Evolutionary conservation across 306 rosid species (phyloP), one percentile per base, ranked within the genome.

Genomic region (Glycine latifolia): DNA sequence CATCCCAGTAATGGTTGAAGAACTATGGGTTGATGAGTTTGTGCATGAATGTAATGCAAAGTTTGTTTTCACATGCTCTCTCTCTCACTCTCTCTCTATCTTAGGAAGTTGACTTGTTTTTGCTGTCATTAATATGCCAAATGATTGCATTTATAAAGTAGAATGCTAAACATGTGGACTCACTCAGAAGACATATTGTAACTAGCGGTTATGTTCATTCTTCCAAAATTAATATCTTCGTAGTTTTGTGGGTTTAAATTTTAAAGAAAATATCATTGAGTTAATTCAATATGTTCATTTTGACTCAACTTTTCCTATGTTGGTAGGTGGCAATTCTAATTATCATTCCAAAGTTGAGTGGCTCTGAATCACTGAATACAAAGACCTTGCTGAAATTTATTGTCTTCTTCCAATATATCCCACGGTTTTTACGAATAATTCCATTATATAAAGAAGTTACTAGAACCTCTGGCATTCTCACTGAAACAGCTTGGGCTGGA

Each of bases 401-500:
- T 69, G 97, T 95, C 60, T 67, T 86, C 78, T 94, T 91, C 89
- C 98, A 94, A 81, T 92, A 92, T 67, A 54, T 94, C 76, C 98
- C 98, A 53, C 89, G 98, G 73, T 62, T 91, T 80, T 83, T 94
- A 76, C 90, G 98, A 79, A 84, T 94, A 58, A 87, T 89, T 91
- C 98, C 97, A 20, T 80, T 94, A 89, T 92, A 91, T 85, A 89
- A 88, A 86, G 98, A 94, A 87, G 97, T 95, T 75, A 95, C 97
- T 12, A 90, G 95, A 91, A 85, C 95, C 53, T 95, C 98, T 17
- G 98, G 98, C 76, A 92, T 95, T 79, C 94, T 95, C 79, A 95
- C 97, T 4, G 97, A 95, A 89, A 95, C 97, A 59, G 97, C 97
- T 16, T 95, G 98, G 98, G 98, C 97, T 54, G 98, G 98, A 87